Conservation (phyloP, 2,329 filamentous ascomycete species). For the Colletotrichum liaoningense region DNA sequence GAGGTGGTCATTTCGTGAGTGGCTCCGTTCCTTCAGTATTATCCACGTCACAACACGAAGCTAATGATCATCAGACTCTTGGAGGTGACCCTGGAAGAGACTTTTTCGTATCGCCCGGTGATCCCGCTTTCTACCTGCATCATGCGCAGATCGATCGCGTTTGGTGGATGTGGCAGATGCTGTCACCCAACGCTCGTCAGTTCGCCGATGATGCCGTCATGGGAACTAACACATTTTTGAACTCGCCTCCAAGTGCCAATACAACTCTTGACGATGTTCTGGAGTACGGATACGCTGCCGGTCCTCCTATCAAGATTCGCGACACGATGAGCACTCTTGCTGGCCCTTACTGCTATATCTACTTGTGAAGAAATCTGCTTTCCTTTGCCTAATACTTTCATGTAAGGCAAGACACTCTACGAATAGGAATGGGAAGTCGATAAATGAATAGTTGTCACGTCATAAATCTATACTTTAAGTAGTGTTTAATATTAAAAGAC, state of each 20-base stretch:
- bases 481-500: too few species aligned
- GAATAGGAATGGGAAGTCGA: too few species aligned
- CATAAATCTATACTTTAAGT: too few species aligned
- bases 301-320: constrained; percentile 32
- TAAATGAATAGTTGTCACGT: too few species aligned
- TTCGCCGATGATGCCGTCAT: constrained; percentile 36
- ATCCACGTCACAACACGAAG: too few species aligned
- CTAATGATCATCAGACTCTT: neutral
- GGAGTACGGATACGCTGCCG: constrained; percentile 39
- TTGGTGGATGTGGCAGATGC: constrained; percentile 42
- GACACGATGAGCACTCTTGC: constrained; percentile 41
- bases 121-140: constrained; percentile 48
- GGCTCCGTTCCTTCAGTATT: constrained; percentile 53
- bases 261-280: constrained; percentile 39
- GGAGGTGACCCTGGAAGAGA: constrained; percentile 55
- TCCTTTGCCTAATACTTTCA: too few species aligned
- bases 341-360: constrained; percentile 43
- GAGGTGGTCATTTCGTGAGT: constrained; percentile 42
- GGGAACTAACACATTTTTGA: constrained; percentile 40
- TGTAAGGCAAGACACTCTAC: too few species aligned
- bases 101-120: constrained; percentile 46
- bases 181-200: constrained; percentile 41
- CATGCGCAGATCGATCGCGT: constrained; percentile 43
- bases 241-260: constrained; percentile 38
- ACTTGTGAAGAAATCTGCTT: constrained; percentile 11